Evolutionary conservation across 1,284 basidiomycete species (phyloP).

Genomic region (Naganishia cerealis): DNA sequence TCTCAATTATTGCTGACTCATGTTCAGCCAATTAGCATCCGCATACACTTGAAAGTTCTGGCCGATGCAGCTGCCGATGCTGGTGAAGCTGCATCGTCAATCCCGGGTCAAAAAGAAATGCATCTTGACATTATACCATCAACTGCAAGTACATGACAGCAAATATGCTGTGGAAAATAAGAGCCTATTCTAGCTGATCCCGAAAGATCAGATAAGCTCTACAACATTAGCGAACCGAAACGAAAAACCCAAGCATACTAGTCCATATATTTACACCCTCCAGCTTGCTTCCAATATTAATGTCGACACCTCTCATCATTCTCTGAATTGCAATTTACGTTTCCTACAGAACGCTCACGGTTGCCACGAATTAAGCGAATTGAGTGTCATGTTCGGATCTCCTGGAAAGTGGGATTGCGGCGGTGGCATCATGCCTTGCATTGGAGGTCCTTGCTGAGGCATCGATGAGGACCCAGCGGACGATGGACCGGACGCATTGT

Average conservation of each 20-base stretch:
- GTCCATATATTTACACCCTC: background rate
- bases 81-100: too few species aligned
- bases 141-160: background rate
- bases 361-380: slow-evolving; percentile 25
- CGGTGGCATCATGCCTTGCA: slow-evolving; percentile 20
- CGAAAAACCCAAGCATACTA: background rate
- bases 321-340: background rate
- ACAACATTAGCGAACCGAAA: background rate
- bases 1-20: background rate
- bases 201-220: background rate
- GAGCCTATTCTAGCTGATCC: background rate
- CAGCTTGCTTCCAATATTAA: background rate
- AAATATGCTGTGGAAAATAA: background rate
- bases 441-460: slow-evolving; percentile 13
- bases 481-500: slow-evolving; percentile 1
- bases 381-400: slow-evolving; percentile 28
- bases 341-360: background rate
- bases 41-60: background rate
- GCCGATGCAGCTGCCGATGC: too few species aligned
- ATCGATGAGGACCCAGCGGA: slow-evolving; percentile 17
- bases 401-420: slow-evolving; percentile 6
- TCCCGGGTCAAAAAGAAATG: too few species aligned
- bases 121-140: background rate
- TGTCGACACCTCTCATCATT: background rate
- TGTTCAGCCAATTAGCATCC: background rate